A percentile compares a stretch with the other conserved stretches of the same genome.
These are phyloP conservation scores for Flaveria brownii DNA, from an alignment of 129 eudicot species.

Conservation along the genomic window DNA sequence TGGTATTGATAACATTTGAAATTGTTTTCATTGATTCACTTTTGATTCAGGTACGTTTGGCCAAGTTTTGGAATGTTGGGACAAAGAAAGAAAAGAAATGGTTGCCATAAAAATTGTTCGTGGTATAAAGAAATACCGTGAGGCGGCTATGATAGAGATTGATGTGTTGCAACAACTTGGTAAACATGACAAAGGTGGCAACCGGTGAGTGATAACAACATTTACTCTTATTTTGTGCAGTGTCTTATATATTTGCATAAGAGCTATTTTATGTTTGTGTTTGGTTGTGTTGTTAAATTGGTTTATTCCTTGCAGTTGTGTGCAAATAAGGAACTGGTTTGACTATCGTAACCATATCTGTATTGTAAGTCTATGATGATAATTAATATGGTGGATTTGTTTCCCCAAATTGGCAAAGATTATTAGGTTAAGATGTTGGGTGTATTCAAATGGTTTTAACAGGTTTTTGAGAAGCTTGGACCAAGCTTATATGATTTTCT, in stretches of 20 bases:
- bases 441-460: conserved; percentile 61
- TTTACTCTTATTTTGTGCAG: neutral
- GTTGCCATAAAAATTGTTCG: conserved; percentile 86
- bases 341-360: conserved; percentile 99
- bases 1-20: neutral
- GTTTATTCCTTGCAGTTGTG: conserved; percentile 98
- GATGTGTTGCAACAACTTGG: conserved; percentile 89
- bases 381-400: conserved; percentile 71
- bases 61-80: conserved; percentile 92
- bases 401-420: conserved; percentile 61
- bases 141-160: conserved; percentile 89
- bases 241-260: conserved; percentile 54
- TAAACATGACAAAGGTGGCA: conserved; percentile 85
- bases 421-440: conserved; percentile 63
- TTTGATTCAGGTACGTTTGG: conserved; percentile 71
- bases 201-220: conserved; percentile 58
- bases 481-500: conserved; percentile 99
- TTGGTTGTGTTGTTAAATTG: conserved; percentile 53
- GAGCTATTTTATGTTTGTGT: conserved; percentile 29
- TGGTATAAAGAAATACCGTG: conserved; percentile 81
- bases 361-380: conserved; percentile 76
- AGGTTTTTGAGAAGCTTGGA: conserved; percentile 99
- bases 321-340: conserved; percentile 99
- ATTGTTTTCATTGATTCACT: neutral
- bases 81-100: conserved; percentile 78